These are phyloP conservation scores for Marchantia paleacea DNA, from an alignment of 225 moss, liverwort and hornwort genomes.

Conservation along the genomic window DNA sequence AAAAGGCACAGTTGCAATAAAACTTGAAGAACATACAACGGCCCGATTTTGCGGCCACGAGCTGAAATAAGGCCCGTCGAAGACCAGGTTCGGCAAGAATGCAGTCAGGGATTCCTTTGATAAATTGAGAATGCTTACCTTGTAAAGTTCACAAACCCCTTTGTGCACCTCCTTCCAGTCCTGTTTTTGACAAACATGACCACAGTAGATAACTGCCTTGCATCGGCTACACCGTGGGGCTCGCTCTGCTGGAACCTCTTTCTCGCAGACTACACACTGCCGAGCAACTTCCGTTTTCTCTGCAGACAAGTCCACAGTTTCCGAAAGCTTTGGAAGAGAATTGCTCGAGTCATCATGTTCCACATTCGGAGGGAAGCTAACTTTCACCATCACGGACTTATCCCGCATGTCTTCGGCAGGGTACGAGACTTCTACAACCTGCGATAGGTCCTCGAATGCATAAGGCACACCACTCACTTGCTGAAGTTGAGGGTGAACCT, in stretches of 20 bases:
- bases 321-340: conserved; percentile 50
- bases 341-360: conserved; percentile 47
- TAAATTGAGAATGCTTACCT: conserved; percentile 24
- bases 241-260: conserved; percentile 51
- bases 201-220: conserved; percentile 61
- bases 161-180: conserved; percentile 64
- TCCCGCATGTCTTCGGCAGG: conserved; percentile 50
- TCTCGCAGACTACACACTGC: conserved; percentile 58
- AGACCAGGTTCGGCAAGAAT: neutral
- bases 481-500: conserved; percentile 54
- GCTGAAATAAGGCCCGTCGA: neutral
- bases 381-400: conserved; percentile 44
- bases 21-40: neutral
- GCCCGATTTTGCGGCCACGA: neutral
- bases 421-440: conserved; percentile 48
- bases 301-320: conserved; percentile 36
- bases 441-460: conserved; percentile 45
- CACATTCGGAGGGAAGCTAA: conserved; percentile 49
- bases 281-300: conserved; percentile 47
- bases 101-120: neutral
- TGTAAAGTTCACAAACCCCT: conserved; percentile 59
- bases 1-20: neutral
- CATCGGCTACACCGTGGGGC: conserved; percentile 61
- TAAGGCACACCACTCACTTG: conserved; percentile 25
- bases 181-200: conserved; percentile 58